Conservation (phyloP, 352 stramenopile genomes). For the Phytophthora nicotianae region DNA sequence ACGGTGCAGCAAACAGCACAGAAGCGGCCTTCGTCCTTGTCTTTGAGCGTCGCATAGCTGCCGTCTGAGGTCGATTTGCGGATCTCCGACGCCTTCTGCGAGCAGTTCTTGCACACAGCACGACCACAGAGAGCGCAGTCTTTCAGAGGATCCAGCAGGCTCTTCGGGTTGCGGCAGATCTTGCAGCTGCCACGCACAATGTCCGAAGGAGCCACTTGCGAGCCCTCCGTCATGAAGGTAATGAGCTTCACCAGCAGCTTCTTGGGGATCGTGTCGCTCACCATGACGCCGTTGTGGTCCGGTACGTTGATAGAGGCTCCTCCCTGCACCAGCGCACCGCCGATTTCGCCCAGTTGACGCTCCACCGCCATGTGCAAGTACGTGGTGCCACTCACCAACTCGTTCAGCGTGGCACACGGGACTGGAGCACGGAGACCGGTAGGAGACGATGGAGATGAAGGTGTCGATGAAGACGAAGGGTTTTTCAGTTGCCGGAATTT, state of each 20-base stretch:
- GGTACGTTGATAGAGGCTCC: constrained; percentile 87
- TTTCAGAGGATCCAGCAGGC: constrained; percentile 70
- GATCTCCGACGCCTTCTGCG: constrained; percentile 75
- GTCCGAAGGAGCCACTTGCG: constrained; percentile 57
- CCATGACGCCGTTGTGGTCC: constrained; percentile 76
- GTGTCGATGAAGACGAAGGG: constrained; percentile 14
- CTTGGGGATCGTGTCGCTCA: constrained; percentile 77
- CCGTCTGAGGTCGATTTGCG: constrained; percentile 52
- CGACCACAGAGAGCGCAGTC: constrained; percentile 83
- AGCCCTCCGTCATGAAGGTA: constrained; percentile 80
- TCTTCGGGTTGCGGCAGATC: constrained; percentile 83
- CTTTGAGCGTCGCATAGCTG: constrained; percentile 41
- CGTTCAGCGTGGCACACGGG: constrained; percentile 51
- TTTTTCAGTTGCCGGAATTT: constrained; percentile 41
- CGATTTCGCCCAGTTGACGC: constrained; percentile 68
- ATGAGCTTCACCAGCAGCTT: constrained; percentile 82
- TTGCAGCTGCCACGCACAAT: constrained; percentile 75
- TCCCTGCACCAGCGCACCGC: constrained; percentile 62
- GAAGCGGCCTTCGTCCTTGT: constrained; percentile 69
- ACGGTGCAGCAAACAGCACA: constrained; percentile 84
- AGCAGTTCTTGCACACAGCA: constrained; percentile 85
- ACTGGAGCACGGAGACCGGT: constrained; percentile 12
- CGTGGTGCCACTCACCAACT: constrained; percentile 76
- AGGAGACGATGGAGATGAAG: constrained; percentile 27
- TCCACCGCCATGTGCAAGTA: constrained; percentile 88